A percentile compares a stretch with the other conserved stretches of the same genome.
Evolutionary conservation across 116 monocot species (phyloP).

Genomic region (Trichopus zeylanicus): DNA sequence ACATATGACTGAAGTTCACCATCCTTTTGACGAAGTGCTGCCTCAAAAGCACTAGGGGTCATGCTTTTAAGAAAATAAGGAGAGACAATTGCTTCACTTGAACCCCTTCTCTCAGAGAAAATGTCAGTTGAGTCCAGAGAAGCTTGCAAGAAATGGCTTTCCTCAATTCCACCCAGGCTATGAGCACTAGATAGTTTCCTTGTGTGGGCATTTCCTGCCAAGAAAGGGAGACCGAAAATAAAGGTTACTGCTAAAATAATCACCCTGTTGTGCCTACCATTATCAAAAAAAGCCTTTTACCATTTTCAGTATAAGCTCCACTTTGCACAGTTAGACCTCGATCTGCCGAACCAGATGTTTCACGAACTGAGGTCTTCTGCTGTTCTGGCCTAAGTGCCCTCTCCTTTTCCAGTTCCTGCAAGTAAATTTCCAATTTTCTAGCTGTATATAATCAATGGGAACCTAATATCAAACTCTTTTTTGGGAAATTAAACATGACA

Average conservation of each 20-base stretch:
- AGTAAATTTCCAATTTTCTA: not conserved
- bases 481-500: too few relatives aligned
- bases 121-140: slow-evolving; percentile 65
- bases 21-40: slow-evolving; percentile 89
- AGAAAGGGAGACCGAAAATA: slow-evolving; percentile 5
- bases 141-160: slow-evolving; percentile 74
- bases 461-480: too few relatives aligned
- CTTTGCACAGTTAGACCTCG: slow-evolving; percentile 36
- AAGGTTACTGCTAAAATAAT: not conserved
- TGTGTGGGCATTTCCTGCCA: slow-evolving; percentile 43
- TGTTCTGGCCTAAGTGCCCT: slow-evolving; percentile 56
- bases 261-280: not conserved
- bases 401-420: slow-evolving; percentile 88
- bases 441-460: not conserved
- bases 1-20: slow-evolving; percentile 89
- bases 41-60: slow-evolving; percentile 95
- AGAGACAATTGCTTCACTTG: slow-evolving; percentile 53
- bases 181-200: slow-evolving; percentile 61
- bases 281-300: slow-evolving; percentile 8
- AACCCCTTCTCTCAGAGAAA: slow-evolving; percentile 53
- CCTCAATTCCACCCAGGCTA: slow-evolving; percentile 70
- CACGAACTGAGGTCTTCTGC: slow-evolving; percentile 53
- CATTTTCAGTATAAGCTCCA: slow-evolving; percentile 35
- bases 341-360: slow-evolving; percentile 31
- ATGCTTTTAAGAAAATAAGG: slow-evolving; percentile 87